Percentiles rank a stretch among this genome's conserved stretches.
phyloP scores from a whole-genome alignment of 2,329 filamentous ascomycete species.

The Fusarium guadeloupense region DNA sequence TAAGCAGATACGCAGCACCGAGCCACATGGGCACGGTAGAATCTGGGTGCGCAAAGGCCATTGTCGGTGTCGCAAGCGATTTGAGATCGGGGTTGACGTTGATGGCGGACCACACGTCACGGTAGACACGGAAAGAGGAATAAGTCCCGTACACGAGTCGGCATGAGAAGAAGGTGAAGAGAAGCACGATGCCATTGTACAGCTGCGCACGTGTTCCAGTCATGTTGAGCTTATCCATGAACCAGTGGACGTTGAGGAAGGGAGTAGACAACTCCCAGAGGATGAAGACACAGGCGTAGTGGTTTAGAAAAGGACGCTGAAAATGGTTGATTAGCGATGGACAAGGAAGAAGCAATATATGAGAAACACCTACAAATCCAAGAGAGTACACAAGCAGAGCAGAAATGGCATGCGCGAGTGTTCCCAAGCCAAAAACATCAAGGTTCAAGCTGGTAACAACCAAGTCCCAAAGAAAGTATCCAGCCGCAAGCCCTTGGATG shows the following conservation, averaged over 20 bases:
- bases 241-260: conserved; percentile 91
- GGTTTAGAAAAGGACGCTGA: conserved; percentile 85
- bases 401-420: conserved; percentile 79
- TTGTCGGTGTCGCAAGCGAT: conserved; percentile 36
- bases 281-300: conserved; percentile 82
- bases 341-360: background rate
- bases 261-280: conserved; percentile 88
- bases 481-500: conserved; percentile 78
- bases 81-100: conserved; percentile 50
- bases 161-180: conserved; percentile 78
- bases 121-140: conserved; percentile 73
- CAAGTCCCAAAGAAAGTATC: conserved; percentile 88
- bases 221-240: conserved; percentile 85
- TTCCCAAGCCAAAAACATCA: conserved; percentile 77
- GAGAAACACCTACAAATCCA: conserved; percentile 80
- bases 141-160: conserved; percentile 82
- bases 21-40: conserved; percentile 75
- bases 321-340: background rate
- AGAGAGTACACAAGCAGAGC: conserved; percentile 79
- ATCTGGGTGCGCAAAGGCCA: conserved; percentile 58
- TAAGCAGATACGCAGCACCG: conserved; percentile 70
- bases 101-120: conserved; percentile 70
- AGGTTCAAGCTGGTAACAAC: conserved; percentile 73
- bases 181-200: conserved; percentile 78
- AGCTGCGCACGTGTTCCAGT: conserved; percentile 79